Base-by-base conservation (phyloP, 148 eudicot genomes). In the Fagopyrum esculentum region DNA sequence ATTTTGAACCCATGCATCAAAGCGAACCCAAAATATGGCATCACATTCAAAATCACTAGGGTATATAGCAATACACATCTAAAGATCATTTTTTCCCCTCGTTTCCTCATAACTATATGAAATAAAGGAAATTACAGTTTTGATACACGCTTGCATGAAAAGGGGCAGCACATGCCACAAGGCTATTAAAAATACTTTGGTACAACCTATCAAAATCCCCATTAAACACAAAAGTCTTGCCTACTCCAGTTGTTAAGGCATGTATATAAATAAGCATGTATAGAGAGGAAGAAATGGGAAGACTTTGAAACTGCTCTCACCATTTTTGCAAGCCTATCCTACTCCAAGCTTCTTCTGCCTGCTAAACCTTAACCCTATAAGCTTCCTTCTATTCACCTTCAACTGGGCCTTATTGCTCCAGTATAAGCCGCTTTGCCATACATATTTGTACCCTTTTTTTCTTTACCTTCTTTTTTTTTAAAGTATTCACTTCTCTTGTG, bases 261-360 rank as follows among this genome's bases (percentile, higher is more conserved):
- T 66, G 11, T 8, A 8, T 8, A 66, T 4, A 1, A 57, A 63
- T 63, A 63, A 63, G 69, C 69, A 63, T 35, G 40, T 35, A 30
- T 22, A 66, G 45, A 5, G 46, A 63, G 69, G 44, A 49, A 49
- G 12, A 10, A 11, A 63, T 63, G 69, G 69, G 69, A 40, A 22
- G 71, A 66, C 46, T 66, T 66, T 66, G 71, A 66, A 66, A 6
- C 71, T 13, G 71, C 71, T 66, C 71, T 66, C 71, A 13, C 71
- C 71, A 40, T 66, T 66, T 66, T 43, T 1, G 47, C 47, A 66
- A 66, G 71, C 46, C 71, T 66, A 66, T 40, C 10, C 71, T 66
- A 66, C 71, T 9, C 70, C 71, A 19, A 57, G 12, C 63, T 57
- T 57, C 71, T 66, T 66, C 71, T 43, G 47, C 71, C 71, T 63